Conservation (phyloP, 345 rosid species). For the Tarenaya hassleriana region DNA sequence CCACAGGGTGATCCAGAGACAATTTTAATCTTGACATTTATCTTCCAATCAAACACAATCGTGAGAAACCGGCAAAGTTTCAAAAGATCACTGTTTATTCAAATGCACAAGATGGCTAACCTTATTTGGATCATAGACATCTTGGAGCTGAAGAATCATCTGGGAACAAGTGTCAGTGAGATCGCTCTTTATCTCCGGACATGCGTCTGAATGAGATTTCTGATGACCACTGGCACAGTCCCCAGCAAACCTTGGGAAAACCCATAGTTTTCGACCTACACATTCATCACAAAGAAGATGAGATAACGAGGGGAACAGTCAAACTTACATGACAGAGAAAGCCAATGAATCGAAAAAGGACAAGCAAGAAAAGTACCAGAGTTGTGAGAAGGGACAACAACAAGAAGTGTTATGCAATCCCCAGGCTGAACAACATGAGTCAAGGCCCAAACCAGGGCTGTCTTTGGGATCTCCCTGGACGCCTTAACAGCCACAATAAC, state of each 20-base stretch:
- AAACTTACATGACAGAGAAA: constrained; percentile 1
- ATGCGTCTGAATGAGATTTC: constrained; percentile 57
- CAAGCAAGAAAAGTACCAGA: constrained; percentile 41
- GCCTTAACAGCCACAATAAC: constrained; percentile 95
- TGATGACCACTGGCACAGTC: constrained; percentile 83
- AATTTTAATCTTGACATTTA: constrained; percentile 85
- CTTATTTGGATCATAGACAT: constrained; percentile 94
- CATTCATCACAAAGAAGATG: constrained; percentile 10
- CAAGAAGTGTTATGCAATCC: constrained; percentile 82
- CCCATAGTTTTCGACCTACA: constrained; percentile 83
- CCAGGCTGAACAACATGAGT: constrained; percentile 97
- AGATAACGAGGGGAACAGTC: constrained; percentile 3
- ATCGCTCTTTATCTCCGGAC: constrained; percentile 62
- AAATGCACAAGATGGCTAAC: constrained; percentile 23
- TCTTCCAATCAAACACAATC: constrained; percentile 33
- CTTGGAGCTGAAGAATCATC: constrained; percentile 95
- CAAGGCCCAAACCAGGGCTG: constrained; percentile 95
- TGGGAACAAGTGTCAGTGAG: constrained; percentile 93
- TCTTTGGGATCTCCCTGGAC: constrained; percentile 86
- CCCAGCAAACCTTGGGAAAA: constrained; percentile 85
- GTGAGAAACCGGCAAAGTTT: constrained; percentile 7
- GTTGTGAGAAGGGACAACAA: constrained; percentile 69
- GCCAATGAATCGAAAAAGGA: constrained; percentile 10
- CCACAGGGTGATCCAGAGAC: constrained; percentile 89
- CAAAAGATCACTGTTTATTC: not conserved